Base-by-base conservation (phyloP, 2,329 filamentous ascomycete species). In the Periconia sp. region DNA sequence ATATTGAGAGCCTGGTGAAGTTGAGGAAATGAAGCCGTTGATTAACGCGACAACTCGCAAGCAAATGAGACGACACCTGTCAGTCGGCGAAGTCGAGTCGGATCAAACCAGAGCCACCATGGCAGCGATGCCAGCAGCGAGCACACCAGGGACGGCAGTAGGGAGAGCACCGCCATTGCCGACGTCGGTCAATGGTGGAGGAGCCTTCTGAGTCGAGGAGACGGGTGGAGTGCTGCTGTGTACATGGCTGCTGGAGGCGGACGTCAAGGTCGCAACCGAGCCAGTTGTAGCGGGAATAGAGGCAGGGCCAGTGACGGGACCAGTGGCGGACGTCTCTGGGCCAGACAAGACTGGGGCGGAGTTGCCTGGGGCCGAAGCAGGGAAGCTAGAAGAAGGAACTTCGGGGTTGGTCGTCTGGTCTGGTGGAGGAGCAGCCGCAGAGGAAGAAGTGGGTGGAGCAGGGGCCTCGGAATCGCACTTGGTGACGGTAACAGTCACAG, bases 401-500 rank as follows among this genome's bases (percentile, higher is more conserved):
- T 47, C 19, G 10, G 55, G 49, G 51, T 41, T 33, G 43, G 47
- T 42, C 11, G 52, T 37, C 19, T 33, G 23, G 10, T 6, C 49
- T 41, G 59, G 48, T n/a, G 44, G 44, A 41, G 52, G 43, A 45
- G 54, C 50, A 41, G 49, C 43, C 42, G 46, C 49, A 23, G 27
- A 31, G 27, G 57, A 56, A 47, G 50, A 23, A 42, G 41, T 54
- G 23, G 54, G 50, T 41, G 57, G 35, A 47, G 50, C 46, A 37
- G 60, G 55, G 41, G 47, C 30, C 53, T 49, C 53, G 48, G 52
- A 37, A 50, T 45, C 55, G 54, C 65, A 69, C 49, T 63, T 56
- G 45, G 61, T 66, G 57, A 63, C 53, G 33, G 62, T 66, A 48
- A 68, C 56, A 47, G 66, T 69, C 20, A 67, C 60, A 23, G 63